phyloP scores from a whole-genome alignment of 1,284 basidiomycete genomes.

The Marasmius sp. region DNA sequence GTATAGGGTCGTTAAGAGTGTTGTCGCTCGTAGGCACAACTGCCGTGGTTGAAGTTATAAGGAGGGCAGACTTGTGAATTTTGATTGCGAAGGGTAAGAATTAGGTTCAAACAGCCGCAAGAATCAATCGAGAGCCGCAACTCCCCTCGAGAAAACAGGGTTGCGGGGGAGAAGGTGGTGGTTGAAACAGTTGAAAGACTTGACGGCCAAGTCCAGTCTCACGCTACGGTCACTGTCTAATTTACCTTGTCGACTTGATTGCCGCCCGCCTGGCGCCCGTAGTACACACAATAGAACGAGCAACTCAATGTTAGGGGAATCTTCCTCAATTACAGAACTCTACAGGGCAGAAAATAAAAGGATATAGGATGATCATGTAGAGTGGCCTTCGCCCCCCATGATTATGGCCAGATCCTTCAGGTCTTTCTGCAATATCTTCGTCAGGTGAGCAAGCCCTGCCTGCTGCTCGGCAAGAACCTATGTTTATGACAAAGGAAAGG shows the following conservation, averaged over 20 bases:
- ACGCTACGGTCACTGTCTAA: neutral
- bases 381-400: conserved; percentile 38
- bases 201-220: neutral
- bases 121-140: no score
- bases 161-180: neutral
- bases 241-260: neutral
- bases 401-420: conserved; percentile 75
- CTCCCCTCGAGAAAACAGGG: no score
- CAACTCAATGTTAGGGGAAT: no score
- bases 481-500: conserved; percentile 1
- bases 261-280: neutral
- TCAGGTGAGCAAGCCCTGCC: conserved; percentile 77
- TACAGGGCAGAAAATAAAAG: neutral
- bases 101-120: no score
- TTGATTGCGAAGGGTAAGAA: neutral
- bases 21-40: neutral
- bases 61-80: neutral
- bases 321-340: no score
- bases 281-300: neutral
- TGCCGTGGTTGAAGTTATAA: neutral
- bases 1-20: conserved; percentile 1
- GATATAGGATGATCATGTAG: neutral
- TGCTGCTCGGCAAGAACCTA: conserved; percentile 82
- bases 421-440: conserved; percentile 68
- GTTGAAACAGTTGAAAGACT: neutral